Conservation (phyloP, 352 stramenopile species). For the Aphanomyces euteiches region DNA sequence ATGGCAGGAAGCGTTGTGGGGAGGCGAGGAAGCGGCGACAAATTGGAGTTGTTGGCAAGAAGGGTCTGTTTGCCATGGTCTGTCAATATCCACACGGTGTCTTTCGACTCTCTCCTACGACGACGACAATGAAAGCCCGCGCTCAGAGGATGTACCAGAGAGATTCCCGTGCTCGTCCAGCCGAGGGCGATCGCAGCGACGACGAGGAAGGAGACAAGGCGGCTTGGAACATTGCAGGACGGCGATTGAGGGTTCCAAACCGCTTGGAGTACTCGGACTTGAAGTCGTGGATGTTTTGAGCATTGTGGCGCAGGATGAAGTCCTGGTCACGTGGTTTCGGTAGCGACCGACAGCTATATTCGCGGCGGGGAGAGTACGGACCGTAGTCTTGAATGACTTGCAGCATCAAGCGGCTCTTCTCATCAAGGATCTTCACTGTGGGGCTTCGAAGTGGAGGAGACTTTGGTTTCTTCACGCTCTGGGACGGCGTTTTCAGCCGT, state of each 20-base stretch:
- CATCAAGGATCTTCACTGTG: background rate
- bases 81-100: constrained; percentile 3
- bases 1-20: constrained; percentile 1
- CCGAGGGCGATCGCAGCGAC: no score
- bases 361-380: constrained; percentile 13
- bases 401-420: constrained; percentile 18
- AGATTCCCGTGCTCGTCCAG: background rate
- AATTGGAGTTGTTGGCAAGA: background rate
- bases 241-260: constrained; percentile 18
- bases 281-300: constrained; percentile 30
- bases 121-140: background rate
- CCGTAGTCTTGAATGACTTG: constrained; percentile 25
- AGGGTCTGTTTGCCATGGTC: constrained; percentile 11
- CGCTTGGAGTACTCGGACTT: constrained; percentile 22
- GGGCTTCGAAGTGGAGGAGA: no score
- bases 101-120: constrained; percentile 1
- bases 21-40: background rate
- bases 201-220: no score
- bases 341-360: constrained; percentile 27
- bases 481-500: background rate
- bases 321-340: constrained; percentile 12
- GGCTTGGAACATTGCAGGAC: constrained; percentile 1
- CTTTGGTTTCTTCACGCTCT: background rate
- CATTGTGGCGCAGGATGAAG: constrained; percentile 24
- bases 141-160: background rate